Evolutionary conservation across 768 basidiomycete species (phyloP).

Genomic region (Crucibulum laeve): DNA sequence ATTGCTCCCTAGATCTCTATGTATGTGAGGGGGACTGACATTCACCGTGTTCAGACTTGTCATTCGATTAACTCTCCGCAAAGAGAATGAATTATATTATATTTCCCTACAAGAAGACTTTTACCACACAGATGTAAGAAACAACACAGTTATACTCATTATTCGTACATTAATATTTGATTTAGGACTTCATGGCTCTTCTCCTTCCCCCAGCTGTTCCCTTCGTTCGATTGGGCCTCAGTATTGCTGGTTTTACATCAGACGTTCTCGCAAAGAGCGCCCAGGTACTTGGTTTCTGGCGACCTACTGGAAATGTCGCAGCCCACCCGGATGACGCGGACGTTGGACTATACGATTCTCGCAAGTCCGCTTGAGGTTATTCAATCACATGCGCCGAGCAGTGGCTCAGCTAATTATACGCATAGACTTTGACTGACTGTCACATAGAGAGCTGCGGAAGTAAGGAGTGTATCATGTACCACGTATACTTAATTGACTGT

Average conservation of each 20-base stretch:
- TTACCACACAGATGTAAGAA: constrained; percentile 46
- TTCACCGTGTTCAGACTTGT: constrained; percentile 30
- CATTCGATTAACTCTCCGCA: constrained; percentile 46
- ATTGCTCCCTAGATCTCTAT: not conserved
- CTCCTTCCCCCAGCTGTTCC: constrained; percentile 38
- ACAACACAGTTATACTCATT: not conserved
- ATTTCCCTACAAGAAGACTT: constrained; percentile 59
- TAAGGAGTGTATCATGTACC: too few relatives aligned
- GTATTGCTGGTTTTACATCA: constrained; percentile 17
- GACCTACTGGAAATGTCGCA: constrained; percentile 6
- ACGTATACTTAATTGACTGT: too few relatives aligned
- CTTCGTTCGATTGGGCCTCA: constrained; percentile 26
- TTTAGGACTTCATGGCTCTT: constrained; percentile 38
- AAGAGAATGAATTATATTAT: constrained; percentile 33
- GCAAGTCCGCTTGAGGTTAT: not conserved
- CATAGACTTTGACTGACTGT: too few relatives aligned
- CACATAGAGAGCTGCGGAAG: too few relatives aligned
- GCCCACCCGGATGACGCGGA: not conserved
- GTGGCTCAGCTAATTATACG: too few relatives aligned
- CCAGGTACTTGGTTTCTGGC: constrained; percentile 29
- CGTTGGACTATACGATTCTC: not conserved
- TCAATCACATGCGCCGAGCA: too few relatives aligned
- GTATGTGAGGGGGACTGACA: not conserved
- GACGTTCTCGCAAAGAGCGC: constrained; percentile 24
- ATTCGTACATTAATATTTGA: not conserved